Evolutionary conservation across 2,329 filamentous ascomycete genomes (phyloP), one percentile per base, ranked within the genome.

Genomic region (Fusarium lateritium): DNA sequence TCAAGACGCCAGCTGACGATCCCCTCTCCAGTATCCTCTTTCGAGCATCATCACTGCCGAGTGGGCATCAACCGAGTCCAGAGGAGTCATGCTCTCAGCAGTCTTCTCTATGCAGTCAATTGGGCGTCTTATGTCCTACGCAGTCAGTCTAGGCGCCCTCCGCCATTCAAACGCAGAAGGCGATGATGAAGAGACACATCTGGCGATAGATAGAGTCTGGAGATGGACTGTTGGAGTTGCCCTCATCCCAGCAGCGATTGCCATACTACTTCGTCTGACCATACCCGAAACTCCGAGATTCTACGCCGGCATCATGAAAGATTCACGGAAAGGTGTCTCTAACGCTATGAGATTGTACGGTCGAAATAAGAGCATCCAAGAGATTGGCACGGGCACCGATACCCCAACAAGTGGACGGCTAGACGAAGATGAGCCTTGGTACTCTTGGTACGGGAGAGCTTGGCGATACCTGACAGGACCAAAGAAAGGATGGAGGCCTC

Each of bases 41-140:
- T 57, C 55, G 2, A 36, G 38, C 14, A 57, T 57, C 22, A 57
- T 57, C 13, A 53, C 46, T 7, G 55, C 55, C 2, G 55, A 57
- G 11, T 57, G 55, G 55, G 55, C 55, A 19, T 57, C 55, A 1
- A 57, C 55, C 14, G 36, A 52, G 22, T 57, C 55, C 19, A 50
- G 55, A 17, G 55, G 55, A 10, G 21, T 57, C 4, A 57, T 57
- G 55, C 22, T 57, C 2, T 52, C 55, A 4, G 55, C 55, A 6
- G 55, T 57, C 8, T 57, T 57, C 36, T 57, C 55, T 5, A 57
- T 57, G 55, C 55, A 57, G 17, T 57, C 55, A 3, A 7, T 57
- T 1, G 55, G 55, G 3, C 46, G 55, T n/a, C 55, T 57, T 6
- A 6, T 57, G 9, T 57, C 55, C 2, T 31, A 43, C 4, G 38